Base-by-base conservation (phyloP, 441 rosid genomes). In the Viola pubescens region DNA sequence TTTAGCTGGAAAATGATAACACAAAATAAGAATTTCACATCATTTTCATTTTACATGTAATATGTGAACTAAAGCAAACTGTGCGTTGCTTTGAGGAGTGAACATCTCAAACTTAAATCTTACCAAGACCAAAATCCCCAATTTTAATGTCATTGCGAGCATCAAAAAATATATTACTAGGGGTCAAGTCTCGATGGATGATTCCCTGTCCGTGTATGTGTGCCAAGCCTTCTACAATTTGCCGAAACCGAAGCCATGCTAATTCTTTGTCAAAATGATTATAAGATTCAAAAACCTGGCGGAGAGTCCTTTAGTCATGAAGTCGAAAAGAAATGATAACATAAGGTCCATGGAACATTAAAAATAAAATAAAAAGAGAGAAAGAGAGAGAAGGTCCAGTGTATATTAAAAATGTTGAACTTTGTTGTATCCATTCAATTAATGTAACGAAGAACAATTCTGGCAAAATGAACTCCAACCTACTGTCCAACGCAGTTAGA, bases 81-180 rank as follows among this genome's bases (percentile, higher is more conserved):
- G n/a, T 19, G 8, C 11, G 9, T 3, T 52, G 11, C 39, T 9
- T 19, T 0, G n/a, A 37, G 11, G 56, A 34, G 34, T 5, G n/a
- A 52, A n/a, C 26, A 52, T 37, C 11, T 10, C 39, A 46, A 3
- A 59, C 37, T 50, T 58, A 44, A 45, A 63, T 59, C 92, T 73
- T 82, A 94, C 98, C 98, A 60, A 94, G 94, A 56, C 98, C 98
- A 65, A 94, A 94, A 74, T 94, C 98, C 16, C 98, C 97, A 70
- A 94, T 94, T 76, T 94, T 94, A 70, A 94, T 79, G 69, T 94
- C 98, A 77, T 76, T 79, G 49, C 98, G 97, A 46, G 98, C 89
- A 81, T 86, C 97, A 79, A 89, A 94, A 69, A 94, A 94, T 60
- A 94, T 94, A 71, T 94, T 94, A 68, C 71, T 94, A 0, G 98